phyloP scores from a whole-genome alignment of 176 grass and related monocot genomes.

The Cocos nucifera region DNA sequence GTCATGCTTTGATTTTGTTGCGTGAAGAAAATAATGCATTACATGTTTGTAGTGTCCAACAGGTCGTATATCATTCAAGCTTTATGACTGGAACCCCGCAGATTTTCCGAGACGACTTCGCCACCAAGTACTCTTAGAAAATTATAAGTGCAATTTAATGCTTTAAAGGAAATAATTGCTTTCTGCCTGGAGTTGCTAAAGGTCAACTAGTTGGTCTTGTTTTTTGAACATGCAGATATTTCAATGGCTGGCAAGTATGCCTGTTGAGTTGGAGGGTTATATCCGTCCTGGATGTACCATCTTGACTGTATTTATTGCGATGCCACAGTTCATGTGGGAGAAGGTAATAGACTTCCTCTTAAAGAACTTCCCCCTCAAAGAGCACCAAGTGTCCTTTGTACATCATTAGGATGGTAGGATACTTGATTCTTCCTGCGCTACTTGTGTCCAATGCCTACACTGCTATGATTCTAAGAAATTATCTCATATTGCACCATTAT shows the following conservation, averaged over 20 bases:
- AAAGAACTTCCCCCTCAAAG: too few species aligned
- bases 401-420: too few species aligned
- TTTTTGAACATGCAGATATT: constrained; percentile 62
- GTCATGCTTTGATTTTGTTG: not conserved
- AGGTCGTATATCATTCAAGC: constrained; percentile 95
- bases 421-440: too few species aligned
- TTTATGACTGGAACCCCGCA: constrained; percentile 98
- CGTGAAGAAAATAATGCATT: constrained; percentile 29
- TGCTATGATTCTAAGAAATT: too few species aligned
- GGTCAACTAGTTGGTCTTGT: not conserved
- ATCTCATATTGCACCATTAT: too few species aligned
- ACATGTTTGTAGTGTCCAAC: constrained; percentile 80
- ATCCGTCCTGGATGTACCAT: constrained; percentile 97
- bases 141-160: too few species aligned
- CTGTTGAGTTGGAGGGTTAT: constrained; percentile 98
- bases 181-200: too few species aligned
- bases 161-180: too few species aligned
- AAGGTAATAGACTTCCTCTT: constrained; percentile 36
- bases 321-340: constrained; percentile 91
- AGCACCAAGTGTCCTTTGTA: too few species aligned
- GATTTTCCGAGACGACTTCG: constrained; percentile 91
- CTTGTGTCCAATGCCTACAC: too few species aligned
- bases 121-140: constrained; percentile 63
- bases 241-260: constrained; percentile 88
- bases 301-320: constrained; percentile 85